phyloP scores from a whole-genome alignment of 805 yeast species.

The Monosporozyma solicola region DNA sequence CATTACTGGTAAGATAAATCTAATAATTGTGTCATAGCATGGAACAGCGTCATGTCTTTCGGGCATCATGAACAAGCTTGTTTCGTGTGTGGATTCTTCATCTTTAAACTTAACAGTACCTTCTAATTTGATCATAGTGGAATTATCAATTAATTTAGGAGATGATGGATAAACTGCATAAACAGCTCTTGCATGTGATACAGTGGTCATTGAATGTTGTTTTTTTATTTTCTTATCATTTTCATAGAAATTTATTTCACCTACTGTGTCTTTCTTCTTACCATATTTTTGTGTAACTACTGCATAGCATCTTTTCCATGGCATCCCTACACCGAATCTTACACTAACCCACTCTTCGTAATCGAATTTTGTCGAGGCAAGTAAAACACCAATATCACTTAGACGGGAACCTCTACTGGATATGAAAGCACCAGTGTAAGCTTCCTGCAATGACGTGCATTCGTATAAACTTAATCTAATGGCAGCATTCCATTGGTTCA shows the following conservation, averaged over 20 bases:
- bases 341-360: slow-evolving; percentile 95
- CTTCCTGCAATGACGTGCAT: slow-evolving; percentile 78
- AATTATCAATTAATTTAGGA: slow-evolving; percentile 68
- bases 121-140: slow-evolving; percentile 83
- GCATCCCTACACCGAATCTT: slow-evolving; percentile 94
- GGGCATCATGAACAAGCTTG: slow-evolving; percentile 52
- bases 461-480: slow-evolving; percentile 75
- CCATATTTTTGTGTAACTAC: slow-evolving; percentile 66
- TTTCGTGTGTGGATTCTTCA: slow-evolving; percentile 40
- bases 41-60: slow-evolving; percentile 63
- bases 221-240: slow-evolving; percentile 67
- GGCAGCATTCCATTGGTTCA: slow-evolving; percentile 74
- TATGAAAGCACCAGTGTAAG: slow-evolving; percentile 89
- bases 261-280: slow-evolving; percentile 38
- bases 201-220: slow-evolving; percentile 66
- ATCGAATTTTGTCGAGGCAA: slow-evolving; percentile 75
- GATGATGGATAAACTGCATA: slow-evolving; percentile 92
- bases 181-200: slow-evolving; percentile 58
- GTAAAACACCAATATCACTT: slow-evolving; percentile 75
- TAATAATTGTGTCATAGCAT: slow-evolving; percentile 62
- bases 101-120: slow-evolving; percentile 61
- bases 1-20: slow-evolving; percentile 59
- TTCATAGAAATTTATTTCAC: slow-evolving; percentile 73
- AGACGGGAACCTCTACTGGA: slow-evolving; percentile 85
- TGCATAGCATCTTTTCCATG: slow-evolving; percentile 92